Conservation (phyloP, 495 filamentous ascomycete species). For the Sphaerosporella brunnea region DNA sequence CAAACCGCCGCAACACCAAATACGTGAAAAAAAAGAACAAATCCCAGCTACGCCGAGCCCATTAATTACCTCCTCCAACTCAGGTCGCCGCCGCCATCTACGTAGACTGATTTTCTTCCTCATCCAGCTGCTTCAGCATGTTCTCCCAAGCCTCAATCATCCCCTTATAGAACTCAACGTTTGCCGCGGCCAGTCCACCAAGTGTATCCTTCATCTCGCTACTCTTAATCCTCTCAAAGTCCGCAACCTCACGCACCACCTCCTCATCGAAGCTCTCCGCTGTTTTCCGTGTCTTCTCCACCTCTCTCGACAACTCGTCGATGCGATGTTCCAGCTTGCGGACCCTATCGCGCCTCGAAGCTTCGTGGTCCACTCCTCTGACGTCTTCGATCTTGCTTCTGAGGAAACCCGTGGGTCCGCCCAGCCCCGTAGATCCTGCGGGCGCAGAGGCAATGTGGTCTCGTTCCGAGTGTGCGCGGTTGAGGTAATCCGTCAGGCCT, state of each 20-base stretch:
- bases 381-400: constrained; percentile 92
- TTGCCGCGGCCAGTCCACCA: constrained; percentile 61
- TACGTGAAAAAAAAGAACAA: too few species aligned
- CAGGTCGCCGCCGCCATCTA: too few species aligned
- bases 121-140: constrained; percentile 78
- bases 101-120: constrained; percentile 27
- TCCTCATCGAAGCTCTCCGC: constrained; percentile 86
- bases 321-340: constrained; percentile 83
- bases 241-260: constrained; percentile 73
- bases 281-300: constrained; percentile 64
- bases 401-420: constrained; percentile 69
- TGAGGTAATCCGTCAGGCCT: constrained; percentile 84
- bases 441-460: constrained; percentile 60
- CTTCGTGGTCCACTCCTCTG: constrained; percentile 90
- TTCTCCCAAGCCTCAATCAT: constrained; percentile 74
- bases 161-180: constrained; percentile 69
- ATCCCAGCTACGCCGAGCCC: too few species aligned
- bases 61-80: too few species aligned
- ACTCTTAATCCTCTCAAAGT: constrained; percentile 92
- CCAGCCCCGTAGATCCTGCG: constrained; percentile 39
- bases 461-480: constrained; percentile 71
- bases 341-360: constrained; percentile 63
- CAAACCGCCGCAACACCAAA: too few species aligned
- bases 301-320: constrained; percentile 70
- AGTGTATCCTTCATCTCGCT: constrained; percentile 80